Base-by-base conservation (phyloP, 768 basidiomycete species). In the Auriculariales sp. region DNA sequence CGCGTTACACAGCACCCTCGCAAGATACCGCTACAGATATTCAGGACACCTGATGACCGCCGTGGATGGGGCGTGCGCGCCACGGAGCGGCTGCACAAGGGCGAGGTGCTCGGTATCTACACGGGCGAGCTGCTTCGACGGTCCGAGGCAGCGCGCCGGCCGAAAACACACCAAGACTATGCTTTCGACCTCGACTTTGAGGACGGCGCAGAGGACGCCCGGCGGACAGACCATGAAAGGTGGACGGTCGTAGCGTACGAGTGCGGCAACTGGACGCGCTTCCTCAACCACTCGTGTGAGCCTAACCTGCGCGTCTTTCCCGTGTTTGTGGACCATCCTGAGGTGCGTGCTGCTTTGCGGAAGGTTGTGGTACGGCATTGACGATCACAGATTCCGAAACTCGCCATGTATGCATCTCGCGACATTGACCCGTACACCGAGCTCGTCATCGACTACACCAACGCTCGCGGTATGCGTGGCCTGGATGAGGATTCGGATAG, bases 201-300 rank as follows among this genome's bases (percentile, higher is more conserved):
- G 49, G 56, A 61, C 28, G 63, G 60, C 28, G 58, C 64, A 29
- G 58, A 66, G 14, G 64, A 66, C 3, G 65, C 66, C 24, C n/a
- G n/a, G n/a, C n/a, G n/a, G n/a, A n/a, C n/a, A n/a, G 47, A 55
- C 4, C 52, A 61, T 46, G 47, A 55, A 46, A 54, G 59, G 45
- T 83, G 72, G 54, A 76, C 74, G 2, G 81, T 84, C 4, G 74
- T 82, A 57, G 74, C 73, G 0, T 67, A 66, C 46, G 58, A 57
- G 1, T 66, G 60, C 53, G 82, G 83, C 5, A 85, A 84, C 55
- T 85, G 83, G 83, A 79, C 81, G 6, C 71, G 81, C 3, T 85
- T 84, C 53, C 66, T 84, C 28, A 85, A 84, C 55, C 83, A 85
- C 57, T 83, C 80, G 0, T 84, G 82, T 54, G 59, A 65, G 12